These are phyloP conservation scores for Podospora conica DNA, from an alignment of 495 filamentous ascomycete genomes.

Conservation along the genomic window DNA sequence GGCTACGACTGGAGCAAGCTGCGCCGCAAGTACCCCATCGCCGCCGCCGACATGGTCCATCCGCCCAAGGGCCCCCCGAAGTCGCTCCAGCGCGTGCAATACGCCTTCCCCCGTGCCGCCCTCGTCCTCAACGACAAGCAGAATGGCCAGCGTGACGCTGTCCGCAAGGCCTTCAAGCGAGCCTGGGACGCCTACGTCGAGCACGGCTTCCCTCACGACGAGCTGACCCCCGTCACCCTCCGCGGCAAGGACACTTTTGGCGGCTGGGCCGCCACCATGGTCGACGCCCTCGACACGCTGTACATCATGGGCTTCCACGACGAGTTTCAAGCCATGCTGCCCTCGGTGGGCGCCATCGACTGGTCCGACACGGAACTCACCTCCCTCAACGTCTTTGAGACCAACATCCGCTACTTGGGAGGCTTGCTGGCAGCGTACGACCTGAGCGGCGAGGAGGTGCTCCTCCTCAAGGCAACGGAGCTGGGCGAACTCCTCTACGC, in stretches of 20 bases:
- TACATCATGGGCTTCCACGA: conserved; percentile 78
- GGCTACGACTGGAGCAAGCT: conserved; percentile 9
- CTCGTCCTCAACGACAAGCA: background rate
- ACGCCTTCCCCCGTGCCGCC: background rate
- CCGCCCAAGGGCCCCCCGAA: conserved; percentile 6
- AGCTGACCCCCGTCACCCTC: conserved; percentile 60
- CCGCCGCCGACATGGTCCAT: conserved; percentile 4
- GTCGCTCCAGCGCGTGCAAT: background rate
- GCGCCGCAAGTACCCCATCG: background rate
- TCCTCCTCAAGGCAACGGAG: conserved; percentile 73
- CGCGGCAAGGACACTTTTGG: conserved; percentile 58
- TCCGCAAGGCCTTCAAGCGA: conserved; percentile 4
- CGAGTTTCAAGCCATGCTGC: conserved; percentile 69
- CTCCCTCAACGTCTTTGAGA: conserved; percentile 62
- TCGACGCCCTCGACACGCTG: conserved; percentile 72
- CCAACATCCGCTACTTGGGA: conserved; percentile 66
- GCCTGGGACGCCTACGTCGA: conserved; percentile 71
- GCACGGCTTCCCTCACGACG: conserved; percentile 77
- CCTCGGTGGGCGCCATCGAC: conserved; percentile 61
- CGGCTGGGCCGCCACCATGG: conserved; percentile 75
- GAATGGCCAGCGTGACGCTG: conserved; percentile 2
- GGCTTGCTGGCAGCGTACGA: conserved; percentile 75
- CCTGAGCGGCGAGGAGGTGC: conserved; percentile 51
- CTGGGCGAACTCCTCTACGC: conserved; percentile 73
- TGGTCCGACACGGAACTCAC: conserved; percentile 56